Evolutionary conservation across 805 yeast species (phyloP), one percentile per base, ranked within the genome.

Genomic region (Kodamaea leandrae): DNA sequence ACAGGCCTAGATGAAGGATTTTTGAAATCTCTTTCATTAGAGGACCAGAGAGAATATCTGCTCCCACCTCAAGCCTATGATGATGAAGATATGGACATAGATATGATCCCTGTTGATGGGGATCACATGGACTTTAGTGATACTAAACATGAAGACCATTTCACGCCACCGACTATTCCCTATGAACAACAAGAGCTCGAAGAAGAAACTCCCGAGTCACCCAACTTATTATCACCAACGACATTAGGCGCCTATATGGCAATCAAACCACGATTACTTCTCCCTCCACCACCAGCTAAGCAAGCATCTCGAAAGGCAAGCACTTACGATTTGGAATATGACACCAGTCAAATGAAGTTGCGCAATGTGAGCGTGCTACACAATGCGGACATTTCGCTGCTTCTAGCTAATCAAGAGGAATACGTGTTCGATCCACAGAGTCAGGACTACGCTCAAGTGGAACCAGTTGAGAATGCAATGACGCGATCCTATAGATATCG

Each of bases 191-290:
- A 27, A 10, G 32, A 27, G 10, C 17, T 8, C 16, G 32, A 27
- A 4, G 32, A 27, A 6, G n/a, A 25, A 25, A 9, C 32, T 27
- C 32, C 16, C 4, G 18, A 4, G 32, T 27, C 32, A 16, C 39
- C 53, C 7, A 43, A 47, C 7, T 48, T 61, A 7, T 48, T 63
- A 8, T 64, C 65, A 33, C 75, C 74, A 2, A 69, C 75, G 2
- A 50, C 50, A n/a, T 45, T 69, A 15, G 75, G 75, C 0, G 74
- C 73, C 4, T 56, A 60, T 39, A 54, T 59, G 39, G 75, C 75
- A 2, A 45, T 68, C 21, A 56, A 51, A 39, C 68, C 59, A 13
- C 52, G 47, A 37, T 49, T 63, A 37, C 47, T 63, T n/a, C 55
- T 63, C 32, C 53, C 60, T 36, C 59, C 68, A 7, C 60, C 64